Evolutionary conservation across 23 red algal species (phyloP).

Genomic region (Porphyridium purpureum): DNA sequence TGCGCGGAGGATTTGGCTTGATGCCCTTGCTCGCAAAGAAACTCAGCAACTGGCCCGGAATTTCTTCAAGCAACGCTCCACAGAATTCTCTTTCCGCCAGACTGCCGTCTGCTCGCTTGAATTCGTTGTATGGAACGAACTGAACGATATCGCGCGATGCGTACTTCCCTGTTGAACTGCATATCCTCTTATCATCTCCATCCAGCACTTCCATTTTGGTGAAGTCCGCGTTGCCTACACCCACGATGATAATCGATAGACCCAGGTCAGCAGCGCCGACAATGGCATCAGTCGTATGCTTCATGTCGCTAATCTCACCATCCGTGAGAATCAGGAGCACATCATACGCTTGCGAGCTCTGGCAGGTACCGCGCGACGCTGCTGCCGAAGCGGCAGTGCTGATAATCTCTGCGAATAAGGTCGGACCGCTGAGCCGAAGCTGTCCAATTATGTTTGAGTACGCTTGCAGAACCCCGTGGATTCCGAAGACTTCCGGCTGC

Average conservation of each 20-base stretch:
- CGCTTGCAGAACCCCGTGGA: constrained; percentile 33
- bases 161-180: neutral
- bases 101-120: neutral
- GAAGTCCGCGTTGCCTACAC: constrained; percentile 47
- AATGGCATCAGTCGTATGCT: constrained; percentile 23
- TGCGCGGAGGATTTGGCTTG: too few relatives aligned
- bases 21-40: neutral
- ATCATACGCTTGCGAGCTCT: constrained; percentile 19
- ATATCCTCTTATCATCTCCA: constrained; percentile 18
- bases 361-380: neutral
- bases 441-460: constrained; percentile 20
- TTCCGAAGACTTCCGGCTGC: constrained; percentile 23
- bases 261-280: constrained; percentile 34
- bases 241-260: constrained; percentile 65
- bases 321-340: constrained; percentile 66
- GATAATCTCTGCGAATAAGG: constrained; percentile 9
- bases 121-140: constrained; percentile 21
- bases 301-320: constrained; percentile 34
- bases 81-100: neutral
- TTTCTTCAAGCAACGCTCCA: neutral
- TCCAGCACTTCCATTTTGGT: constrained; percentile 40
- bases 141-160: constrained; percentile 11
- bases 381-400: neutral
- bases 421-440: constrained; percentile 2
- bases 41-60: neutral